Evolutionary conservation across 305 asterid species (phyloP).

Genomic region (Nicotiana rustica): DNA sequence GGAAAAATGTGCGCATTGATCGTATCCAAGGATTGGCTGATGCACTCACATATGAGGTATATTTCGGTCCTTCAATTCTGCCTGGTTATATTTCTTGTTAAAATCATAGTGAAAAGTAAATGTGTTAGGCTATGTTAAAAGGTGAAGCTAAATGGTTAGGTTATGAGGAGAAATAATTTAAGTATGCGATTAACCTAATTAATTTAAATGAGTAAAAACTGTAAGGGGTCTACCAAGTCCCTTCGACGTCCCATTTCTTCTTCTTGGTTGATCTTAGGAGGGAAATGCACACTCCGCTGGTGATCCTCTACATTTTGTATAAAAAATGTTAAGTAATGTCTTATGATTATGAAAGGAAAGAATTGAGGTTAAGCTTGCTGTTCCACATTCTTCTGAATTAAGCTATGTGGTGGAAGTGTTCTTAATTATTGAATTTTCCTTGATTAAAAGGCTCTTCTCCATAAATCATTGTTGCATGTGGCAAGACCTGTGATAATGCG

Average conservation of each 20-base stretch:
- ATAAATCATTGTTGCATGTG: neutral
- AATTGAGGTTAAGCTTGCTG: neutral
- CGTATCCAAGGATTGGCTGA: conserved; percentile 98
- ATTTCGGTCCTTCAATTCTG: conserved; percentile 12
- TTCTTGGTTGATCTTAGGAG: neutral
- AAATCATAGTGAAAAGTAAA: neutral
- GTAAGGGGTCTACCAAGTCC: conserved; percentile 13
- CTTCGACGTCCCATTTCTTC: neutral
- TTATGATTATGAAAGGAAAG: conserved; percentile 10
- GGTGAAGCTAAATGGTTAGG: conserved; percentile 12
- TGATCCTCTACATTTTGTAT: conserved; percentile 27
- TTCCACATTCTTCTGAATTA: neutral
- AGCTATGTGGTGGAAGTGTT: neutral
- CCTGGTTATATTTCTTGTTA: conserved; percentile 19
- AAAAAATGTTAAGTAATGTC: neutral
- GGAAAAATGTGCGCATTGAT: conserved; percentile 89
- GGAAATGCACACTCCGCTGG: neutral
- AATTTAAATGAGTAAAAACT: neutral
- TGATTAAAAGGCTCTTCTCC: neutral
- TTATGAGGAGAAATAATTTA: neutral
- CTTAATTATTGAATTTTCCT: neutral
- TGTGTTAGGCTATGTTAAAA: neutral
- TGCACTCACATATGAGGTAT: conserved; percentile 95
- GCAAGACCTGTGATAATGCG: neutral
- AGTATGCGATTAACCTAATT: conserved; percentile 15